Base-by-base conservation (phyloP, 2,329 filamentous ascomycete genomes). In the Falciphora oryzae region DNA sequence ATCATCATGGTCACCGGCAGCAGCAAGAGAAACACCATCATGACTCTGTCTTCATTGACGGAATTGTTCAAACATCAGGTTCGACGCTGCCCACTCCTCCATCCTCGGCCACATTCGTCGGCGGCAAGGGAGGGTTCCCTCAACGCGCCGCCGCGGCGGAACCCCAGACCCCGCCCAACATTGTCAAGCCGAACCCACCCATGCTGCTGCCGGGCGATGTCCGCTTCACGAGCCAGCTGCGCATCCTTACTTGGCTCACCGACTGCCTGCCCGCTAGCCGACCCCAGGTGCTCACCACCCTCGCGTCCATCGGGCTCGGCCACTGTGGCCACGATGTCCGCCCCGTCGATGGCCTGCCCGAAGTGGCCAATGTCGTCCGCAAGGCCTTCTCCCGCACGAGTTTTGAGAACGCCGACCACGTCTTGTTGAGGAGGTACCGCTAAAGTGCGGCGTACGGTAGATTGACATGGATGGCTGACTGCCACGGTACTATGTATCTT, bases 271-370 rank as follows among this genome's bases (percentile, higher is more conserved):
- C 69, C 14, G 57, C 65, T 8, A 67, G 66, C 22, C 67, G 69
- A 1, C 58, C 61, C 1, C 62, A 64, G 1, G 66, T 70, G 28
- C 65, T 70, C n/a, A 58, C 59, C 27, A 68, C 67, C 22, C 61
- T 70, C 44, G 68, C 69, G 0, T 67, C 69, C 13, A 66, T 69
- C 27, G 69, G 69, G 2, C 58, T 70, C 10, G 69, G 63, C 1
- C 68, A 70, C 65, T 70, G 69, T 38, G 65, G 65, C 3, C 69
- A 70, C 60, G 69, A 70, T 28, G 69, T 69, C 22, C 66, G 69
- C 10, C 69, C 69, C 1, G 62, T 65, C 18, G 69, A 70, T 4
- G 69, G 69, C 4, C 62, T 68, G 13, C 60, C 64, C 8, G 65
- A 67, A 25, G 67, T 70, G 25, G 69, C 68, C 2, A 62, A 63